Percentiles rank a stretch among this genome's conserved stretches.
Evolutionary conservation across 2,329 filamentous ascomycete species (phyloP).

Genomic region (Pestalotiopsis sp.): DNA sequence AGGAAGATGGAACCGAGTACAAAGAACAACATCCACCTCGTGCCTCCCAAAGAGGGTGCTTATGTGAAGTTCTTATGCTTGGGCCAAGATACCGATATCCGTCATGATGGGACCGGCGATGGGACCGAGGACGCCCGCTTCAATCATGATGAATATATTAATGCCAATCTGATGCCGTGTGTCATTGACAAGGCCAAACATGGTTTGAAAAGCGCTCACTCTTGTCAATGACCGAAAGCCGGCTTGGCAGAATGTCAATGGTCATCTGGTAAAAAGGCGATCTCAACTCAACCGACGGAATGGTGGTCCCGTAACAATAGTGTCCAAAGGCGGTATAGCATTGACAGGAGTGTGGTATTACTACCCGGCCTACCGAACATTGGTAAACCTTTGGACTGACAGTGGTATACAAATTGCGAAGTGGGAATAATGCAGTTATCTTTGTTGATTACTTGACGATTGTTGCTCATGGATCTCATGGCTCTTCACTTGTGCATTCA

Average conservation of each 20-base stretch:
- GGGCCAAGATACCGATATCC: not conserved
- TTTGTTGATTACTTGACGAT: too few relatives aligned
- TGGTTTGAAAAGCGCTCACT: not conserved
- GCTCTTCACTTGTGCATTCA: not conserved
- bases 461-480: not conserved
- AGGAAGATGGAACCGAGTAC: not conserved
- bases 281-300: slow-evolving; percentile 5
- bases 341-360: not conserved
- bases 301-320: not conserved
- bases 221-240: not conserved
- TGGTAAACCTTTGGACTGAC: not conserved
- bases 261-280: not conserved
- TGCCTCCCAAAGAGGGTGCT: not conserved
- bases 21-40: not conserved
- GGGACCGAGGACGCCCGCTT: not conserved
- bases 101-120: not conserved
- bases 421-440: too few relatives aligned
- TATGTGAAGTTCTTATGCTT: not conserved
- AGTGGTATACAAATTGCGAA: not conserved
- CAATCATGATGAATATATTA: not conserved
- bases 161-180: not conserved
- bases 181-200: not conserved
- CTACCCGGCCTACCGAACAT: not conserved
- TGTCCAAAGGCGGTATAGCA: not conserved
- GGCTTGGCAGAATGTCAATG: not conserved